Percentiles rank a stretch among this genome's conserved stretches.
These are phyloP conservation scores for Barnettozyma californica DNA, from an alignment of 805 yeast genomes.

Conservation along the genomic window DNA sequence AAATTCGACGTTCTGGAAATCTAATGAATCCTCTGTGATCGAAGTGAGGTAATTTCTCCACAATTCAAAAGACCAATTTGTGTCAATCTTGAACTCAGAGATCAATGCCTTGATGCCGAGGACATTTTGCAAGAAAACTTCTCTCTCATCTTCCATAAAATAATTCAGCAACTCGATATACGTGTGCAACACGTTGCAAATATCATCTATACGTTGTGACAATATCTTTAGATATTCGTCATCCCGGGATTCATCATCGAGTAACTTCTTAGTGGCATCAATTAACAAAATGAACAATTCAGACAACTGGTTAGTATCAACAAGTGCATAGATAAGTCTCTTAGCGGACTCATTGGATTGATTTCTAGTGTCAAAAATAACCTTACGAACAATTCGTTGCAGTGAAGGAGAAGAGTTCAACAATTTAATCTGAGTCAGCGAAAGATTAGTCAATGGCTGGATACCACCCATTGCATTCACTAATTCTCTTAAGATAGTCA, in stretches of 20 bases:
- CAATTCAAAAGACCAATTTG: slow-evolving; percentile 68
- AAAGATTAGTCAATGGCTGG: slow-evolving; percentile 60
- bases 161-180: slow-evolving; percentile 54
- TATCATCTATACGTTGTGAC: slow-evolving; percentile 68
- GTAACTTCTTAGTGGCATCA: slow-evolving; percentile 38
- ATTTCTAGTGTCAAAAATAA: slow-evolving; percentile 49
- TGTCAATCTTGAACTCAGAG: slow-evolving; percentile 38
- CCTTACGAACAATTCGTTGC: slow-evolving; percentile 46
- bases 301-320: slow-evolving; percentile 39
- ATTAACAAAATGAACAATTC: slow-evolving; percentile 67
- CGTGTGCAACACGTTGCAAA: slow-evolving; percentile 60
- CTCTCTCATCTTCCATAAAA: slow-evolving; percentile 33
- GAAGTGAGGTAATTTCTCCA: slow-evolving; percentile 54
- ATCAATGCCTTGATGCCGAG: slow-evolving; percentile 38
- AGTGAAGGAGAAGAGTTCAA: slow-evolving; percentile 61
- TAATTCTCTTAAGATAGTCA: slow-evolving; percentile 63
- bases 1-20: slow-evolving; percentile 12
- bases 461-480: slow-evolving; percentile 76
- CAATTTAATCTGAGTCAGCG: slow-evolving; percentile 56
- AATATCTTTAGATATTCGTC: slow-evolving; percentile 55
- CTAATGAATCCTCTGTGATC: slow-evolving; percentile 16
- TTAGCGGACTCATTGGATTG: slow-evolving; percentile 41
- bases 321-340: slow-evolving; percentile 43
- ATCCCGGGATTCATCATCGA: slow-evolving; percentile 28
- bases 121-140: slow-evolving; percentile 31